Base-by-base conservation (phyloP, 352 stramenopile species). In the Salisapilia sapeloensis region DNA sequence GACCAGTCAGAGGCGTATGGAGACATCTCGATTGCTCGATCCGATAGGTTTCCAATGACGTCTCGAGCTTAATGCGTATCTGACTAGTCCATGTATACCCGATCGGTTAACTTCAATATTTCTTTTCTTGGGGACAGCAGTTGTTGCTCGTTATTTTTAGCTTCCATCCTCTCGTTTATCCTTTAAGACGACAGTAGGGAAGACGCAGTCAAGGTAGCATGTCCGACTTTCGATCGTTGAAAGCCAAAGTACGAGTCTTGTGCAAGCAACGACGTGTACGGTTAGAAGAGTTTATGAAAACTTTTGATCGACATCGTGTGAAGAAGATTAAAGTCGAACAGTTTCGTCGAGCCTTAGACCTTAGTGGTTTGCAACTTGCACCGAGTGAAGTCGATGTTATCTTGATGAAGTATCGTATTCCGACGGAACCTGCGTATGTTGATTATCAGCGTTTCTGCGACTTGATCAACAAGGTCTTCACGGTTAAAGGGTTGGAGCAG, bases 21-120 rank as follows among this genome's bases (percentile, higher is more conserved):
- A 14, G 91, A 98, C 42, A 98, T 98, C 42, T 71, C 69, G 41
- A 81, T 95, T 33, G 56, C 57, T n/a, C n/a, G n/a, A n/a, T n/a
- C n/a, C n/a, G n/a, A n/a, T n/a, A n/a, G n/a, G n/a, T n/a, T n/a
- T n/a, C n/a, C n/a, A n/a, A 12, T 29, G n/a, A 29, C n/a, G n/a
- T n/a, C n/a, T n/a, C n/a, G n/a, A n/a, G n/a, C n/a, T n/a, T n/a
- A n/a, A n/a, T n/a, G n/a, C n/a, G n/a, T n/a, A n/a, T n/a, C n/a
- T n/a, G n/a, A n/a, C n/a, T n/a, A n/a, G n/a, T n/a, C n/a, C n/a
- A n/a, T n/a, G n/a, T n/a, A n/a, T n/a, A n/a, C n/a, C n/a, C n/a
- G n/a, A n/a, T n/a, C n/a, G n/a, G n/a, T n/a, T n/a, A n/a, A n/a
- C n/a, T n/a, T n/a, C n/a, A n/a, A n/a, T n/a, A n/a, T n/a, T n/a